Evolutionary conservation across 2,329 filamentous ascomycete species (phyloP).

Genomic region (Botrytis pseudocinerea): DNA sequence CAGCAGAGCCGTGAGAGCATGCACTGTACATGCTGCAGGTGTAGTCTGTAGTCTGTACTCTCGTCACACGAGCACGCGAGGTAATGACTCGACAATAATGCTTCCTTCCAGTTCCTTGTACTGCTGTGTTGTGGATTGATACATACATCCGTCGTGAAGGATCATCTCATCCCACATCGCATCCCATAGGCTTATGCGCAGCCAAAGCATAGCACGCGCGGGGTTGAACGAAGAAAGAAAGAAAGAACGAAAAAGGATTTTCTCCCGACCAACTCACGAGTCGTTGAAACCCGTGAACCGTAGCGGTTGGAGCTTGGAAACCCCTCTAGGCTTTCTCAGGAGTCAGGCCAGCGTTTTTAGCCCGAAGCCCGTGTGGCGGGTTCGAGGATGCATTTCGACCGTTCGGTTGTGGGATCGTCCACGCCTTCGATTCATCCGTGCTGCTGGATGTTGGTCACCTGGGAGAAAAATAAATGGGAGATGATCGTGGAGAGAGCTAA

Average conservation of each 20-base stretch:
- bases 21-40: background rate
- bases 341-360: background rate
- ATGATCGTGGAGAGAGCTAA: conserved; percentile 10
- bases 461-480: background rate
- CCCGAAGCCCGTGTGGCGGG: conserved; percentile 3
- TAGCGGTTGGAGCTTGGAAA: background rate
- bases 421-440: conserved; percentile 5
- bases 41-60: background rate
- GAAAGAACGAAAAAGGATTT: background rate
- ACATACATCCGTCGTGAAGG: background rate
- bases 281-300: conserved; percentile 3
- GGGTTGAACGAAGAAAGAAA: background rate
- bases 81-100: background rate
- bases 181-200: background rate
- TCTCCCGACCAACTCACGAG: background rate
- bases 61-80: background rate
- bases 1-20: no score
- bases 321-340: background rate
- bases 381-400: background rate
- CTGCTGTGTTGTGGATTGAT: background rate
- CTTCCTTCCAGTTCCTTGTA: background rate
- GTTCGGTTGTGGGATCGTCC: background rate
- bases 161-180: background rate
- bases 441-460: background rate
- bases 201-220: background rate